phyloP scores from a whole-genome alignment of 495 filamentous ascomycete genomes.

The Rhizodiscina lignyota region DNA sequence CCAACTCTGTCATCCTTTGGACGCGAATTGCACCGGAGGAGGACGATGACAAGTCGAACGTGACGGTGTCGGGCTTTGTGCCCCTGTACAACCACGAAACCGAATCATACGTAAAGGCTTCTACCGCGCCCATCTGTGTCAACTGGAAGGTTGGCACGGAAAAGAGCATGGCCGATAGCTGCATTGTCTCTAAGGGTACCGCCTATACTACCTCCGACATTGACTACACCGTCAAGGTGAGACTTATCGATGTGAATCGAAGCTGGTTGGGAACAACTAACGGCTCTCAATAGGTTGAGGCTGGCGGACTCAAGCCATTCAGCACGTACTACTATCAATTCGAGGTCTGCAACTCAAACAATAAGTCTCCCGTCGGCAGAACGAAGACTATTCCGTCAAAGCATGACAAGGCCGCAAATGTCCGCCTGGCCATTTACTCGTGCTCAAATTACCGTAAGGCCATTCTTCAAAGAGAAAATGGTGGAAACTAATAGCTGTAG shows the following conservation, averaged over 20 bases:
- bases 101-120: constrained; percentile 30
- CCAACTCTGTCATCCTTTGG: constrained; percentile 49
- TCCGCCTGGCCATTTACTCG: constrained; percentile 24
- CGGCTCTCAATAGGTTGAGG: constrained; percentile 33
- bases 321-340: constrained; percentile 37
- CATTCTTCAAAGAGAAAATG: no score
- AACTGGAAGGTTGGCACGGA: constrained; percentile 32
- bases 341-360: constrained; percentile 20
- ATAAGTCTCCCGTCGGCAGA: constrained; percentile 19
- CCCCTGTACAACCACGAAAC: constrained; percentile 40
- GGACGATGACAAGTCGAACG: constrained; percentile 37
- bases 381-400: constrained; percentile 22
- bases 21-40: constrained; percentile 41
- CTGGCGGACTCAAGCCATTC: constrained; percentile 36
- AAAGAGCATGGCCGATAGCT: constrained; percentile 15
- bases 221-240: constrained; percentile 55
- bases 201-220: constrained; percentile 49
- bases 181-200: constrained; percentile 29
- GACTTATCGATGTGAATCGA: no score
- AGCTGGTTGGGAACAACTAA: no score
- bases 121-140: constrained; percentile 42
- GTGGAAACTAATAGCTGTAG: constrained; percentile 13
- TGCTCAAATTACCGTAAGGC: constrained; percentile 24
- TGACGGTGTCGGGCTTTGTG: constrained; percentile 34
- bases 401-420: constrained; percentile 16